Conservation (phyloP, 805 yeast genomes). For the Barnettozyma populi region DNA sequence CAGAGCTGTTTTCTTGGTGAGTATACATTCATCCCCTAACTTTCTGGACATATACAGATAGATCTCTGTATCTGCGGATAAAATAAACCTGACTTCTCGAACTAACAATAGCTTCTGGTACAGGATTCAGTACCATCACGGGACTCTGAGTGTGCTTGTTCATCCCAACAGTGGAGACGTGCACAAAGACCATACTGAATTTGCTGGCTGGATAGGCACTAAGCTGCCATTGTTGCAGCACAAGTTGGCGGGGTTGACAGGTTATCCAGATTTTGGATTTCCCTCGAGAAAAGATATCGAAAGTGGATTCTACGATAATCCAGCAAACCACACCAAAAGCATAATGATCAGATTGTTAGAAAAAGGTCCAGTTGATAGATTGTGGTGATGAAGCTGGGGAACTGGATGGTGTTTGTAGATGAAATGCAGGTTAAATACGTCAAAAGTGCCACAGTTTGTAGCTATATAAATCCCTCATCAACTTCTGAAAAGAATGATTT, state of each 20-base stretch:
- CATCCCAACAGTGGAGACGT: constrained; percentile 43
- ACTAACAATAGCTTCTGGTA: not conserved
- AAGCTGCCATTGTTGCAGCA: constrained; percentile 23
- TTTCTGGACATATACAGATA: no score
- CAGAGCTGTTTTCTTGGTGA: constrained; percentile 36
- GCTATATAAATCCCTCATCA: not conserved
- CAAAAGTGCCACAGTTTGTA: constrained; percentile 1
- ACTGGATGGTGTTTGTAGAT: no score
- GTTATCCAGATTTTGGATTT: constrained; percentile 11
- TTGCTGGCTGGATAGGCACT: constrained; percentile 50
- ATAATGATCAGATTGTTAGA: constrained; percentile 13
- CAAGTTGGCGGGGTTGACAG: not conserved
- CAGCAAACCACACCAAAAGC: constrained; percentile 5
- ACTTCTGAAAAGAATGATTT: no score
- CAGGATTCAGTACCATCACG: constrained; percentile 42
- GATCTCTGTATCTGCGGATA: not conserved
- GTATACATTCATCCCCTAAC: no score
- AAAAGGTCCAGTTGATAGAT: constrained; percentile 5
- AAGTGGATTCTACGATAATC: constrained; percentile 11
- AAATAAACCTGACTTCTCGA: not conserved
- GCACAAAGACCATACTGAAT: constrained; percentile 40
- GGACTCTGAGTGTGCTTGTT: constrained; percentile 42
- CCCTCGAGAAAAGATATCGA: constrained; percentile 11
- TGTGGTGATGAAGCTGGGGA: constrained; percentile 3
- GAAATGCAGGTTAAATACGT: no score